These are phyloP conservation scores for Silene noctiflora DNA, from an alignment of 179 eudicot species.

Conservation along the genomic window DNA sequence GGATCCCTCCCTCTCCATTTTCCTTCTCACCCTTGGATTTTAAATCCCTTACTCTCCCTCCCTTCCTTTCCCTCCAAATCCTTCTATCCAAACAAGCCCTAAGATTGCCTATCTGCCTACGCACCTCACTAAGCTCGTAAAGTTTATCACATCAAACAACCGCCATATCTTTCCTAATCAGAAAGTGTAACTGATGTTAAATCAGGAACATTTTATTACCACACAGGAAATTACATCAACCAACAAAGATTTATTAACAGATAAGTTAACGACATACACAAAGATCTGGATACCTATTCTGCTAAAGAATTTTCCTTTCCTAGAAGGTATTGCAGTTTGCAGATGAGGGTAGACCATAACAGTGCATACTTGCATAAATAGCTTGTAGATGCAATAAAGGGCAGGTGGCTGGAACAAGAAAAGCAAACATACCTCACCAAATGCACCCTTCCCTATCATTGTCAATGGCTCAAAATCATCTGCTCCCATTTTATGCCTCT, in stretches of 20 bases:
- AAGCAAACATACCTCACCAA: constrained; percentile 73
- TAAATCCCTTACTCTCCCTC: too few species aligned
- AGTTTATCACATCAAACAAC: not conserved
- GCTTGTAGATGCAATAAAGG: not conserved
- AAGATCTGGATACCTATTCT: not conserved
- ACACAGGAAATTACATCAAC: too few species aligned
- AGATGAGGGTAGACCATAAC: not conserved
- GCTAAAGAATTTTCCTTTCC: too few species aligned
- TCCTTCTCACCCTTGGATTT: too few species aligned
- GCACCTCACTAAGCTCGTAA: not conserved
- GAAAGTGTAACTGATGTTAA: too few species aligned
- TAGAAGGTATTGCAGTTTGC: not conserved
- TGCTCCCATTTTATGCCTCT: constrained; percentile 95
- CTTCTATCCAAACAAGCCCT: too few species aligned
- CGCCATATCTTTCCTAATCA: too few species aligned
- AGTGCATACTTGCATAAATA: not conserved
- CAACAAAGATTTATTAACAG: too few species aligned
- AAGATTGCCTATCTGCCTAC: too few species aligned
- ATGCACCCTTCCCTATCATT: constrained; percentile 98
- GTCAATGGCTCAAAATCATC: constrained; percentile 92
- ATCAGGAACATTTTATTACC: too few species aligned
- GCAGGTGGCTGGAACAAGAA: not conserved
- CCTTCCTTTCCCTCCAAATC: too few species aligned
- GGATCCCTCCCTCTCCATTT: too few species aligned
- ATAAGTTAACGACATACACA: not conserved